Evolutionary conservation across 306 rosid genomes (phyloP).

Genomic region (Cucumis cinereus): DNA sequence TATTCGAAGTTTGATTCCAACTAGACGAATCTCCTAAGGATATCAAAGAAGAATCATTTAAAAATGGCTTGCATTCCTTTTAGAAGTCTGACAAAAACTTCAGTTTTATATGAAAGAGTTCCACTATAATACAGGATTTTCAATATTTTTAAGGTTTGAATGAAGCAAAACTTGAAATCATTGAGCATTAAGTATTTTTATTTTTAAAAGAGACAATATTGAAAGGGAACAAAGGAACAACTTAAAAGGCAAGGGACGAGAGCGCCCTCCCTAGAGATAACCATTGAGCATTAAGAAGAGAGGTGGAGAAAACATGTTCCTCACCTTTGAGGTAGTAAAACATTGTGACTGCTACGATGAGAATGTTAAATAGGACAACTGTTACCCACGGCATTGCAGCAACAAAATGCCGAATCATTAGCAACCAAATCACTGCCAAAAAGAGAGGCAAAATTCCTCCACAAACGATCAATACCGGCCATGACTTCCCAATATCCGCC

Average conservation of each 20-base stretch:
- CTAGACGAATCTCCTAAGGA: neutral
- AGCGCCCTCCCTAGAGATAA: too few relatives aligned
- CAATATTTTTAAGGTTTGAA: neutral
- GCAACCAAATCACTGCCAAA: constrained; percentile 88
- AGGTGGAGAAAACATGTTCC: constrained; percentile 8
- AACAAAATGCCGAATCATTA: constrained; percentile 91
- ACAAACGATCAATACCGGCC: constrained; percentile 94
- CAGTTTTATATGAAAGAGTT: neutral
- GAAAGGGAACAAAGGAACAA: too few relatives aligned
- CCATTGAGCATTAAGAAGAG: neutral
- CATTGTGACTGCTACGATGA: constrained; percentile 71
- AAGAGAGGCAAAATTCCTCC: constrained; percentile 86
- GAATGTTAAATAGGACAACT: constrained; percentile 62
- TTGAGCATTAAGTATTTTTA: neutral
- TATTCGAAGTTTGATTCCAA: neutral
- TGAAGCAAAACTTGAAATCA: neutral
- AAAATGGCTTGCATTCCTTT: neutral
- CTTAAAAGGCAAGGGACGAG: too few relatives aligned
- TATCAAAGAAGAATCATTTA: neutral
- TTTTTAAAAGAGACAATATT: too few relatives aligned
- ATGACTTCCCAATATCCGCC: constrained; percentile 92
- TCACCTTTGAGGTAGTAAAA: constrained; percentile 81
- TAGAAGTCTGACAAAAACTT: neutral
- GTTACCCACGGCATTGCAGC: constrained; percentile 98
- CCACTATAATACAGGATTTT: neutral